These are phyloP conservation scores for Zostera marina DNA, from an alignment of 116 monocot genomes.

Conservation along the genomic window DNA sequence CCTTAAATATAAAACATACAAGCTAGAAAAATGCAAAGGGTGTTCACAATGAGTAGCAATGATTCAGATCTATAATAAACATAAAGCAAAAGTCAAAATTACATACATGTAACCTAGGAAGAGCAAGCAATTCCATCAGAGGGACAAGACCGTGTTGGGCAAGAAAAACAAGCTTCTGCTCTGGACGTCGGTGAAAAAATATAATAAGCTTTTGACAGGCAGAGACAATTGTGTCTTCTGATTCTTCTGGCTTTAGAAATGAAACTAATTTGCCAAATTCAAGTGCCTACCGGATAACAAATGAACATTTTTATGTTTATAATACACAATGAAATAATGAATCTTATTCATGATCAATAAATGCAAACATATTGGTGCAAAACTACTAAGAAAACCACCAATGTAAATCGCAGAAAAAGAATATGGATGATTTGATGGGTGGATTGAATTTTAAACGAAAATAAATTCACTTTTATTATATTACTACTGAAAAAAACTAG, in stretches of 20 bases:
- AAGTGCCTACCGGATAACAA: conserved; percentile 28
- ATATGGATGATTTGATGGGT: background rate
- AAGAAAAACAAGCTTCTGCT: conserved; percentile 73
- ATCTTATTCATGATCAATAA: background rate
- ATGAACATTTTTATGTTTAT: background rate
- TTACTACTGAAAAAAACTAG: background rate
- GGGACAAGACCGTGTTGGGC: conserved; percentile 80
- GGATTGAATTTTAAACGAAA: background rate
- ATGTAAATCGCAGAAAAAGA: background rate
- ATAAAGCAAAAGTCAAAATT: background rate
- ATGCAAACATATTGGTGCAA: background rate
- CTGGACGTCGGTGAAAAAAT: conserved; percentile 72
- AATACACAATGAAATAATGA: background rate
- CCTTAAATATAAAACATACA: background rate
- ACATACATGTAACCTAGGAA: conserved; percentile 70
- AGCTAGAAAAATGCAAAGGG: too few species aligned
- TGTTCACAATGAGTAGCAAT: background rate
- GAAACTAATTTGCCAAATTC: conserved; percentile 83
- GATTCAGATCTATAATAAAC: background rate
- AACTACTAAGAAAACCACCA: background rate
- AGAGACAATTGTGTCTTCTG: conserved; percentile 76
- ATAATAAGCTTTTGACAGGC: conserved; percentile 77
- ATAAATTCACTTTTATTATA: background rate
- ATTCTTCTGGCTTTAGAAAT: conserved; percentile 64
- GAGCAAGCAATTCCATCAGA: conserved; percentile 79